These are phyloP conservation scores for Sutorius australiensis DNA, from an alignment of 768 basidiomycete genomes.

Conservation along the genomic window DNA sequence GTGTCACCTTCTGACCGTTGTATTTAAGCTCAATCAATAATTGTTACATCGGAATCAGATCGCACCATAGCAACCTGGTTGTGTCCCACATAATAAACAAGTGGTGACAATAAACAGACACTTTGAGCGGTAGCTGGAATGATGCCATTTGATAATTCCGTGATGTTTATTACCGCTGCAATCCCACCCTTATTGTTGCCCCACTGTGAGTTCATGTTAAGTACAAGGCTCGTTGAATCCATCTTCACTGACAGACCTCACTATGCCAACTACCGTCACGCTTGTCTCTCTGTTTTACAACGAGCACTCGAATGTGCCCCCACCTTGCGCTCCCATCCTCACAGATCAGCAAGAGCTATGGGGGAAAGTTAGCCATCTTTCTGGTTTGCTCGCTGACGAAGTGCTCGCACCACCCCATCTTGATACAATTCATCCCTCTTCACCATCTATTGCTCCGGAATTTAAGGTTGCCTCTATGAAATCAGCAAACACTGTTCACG, in stretches of 20 bases:
- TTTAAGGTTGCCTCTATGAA: background rate
- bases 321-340: background rate
- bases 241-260: background rate
- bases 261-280: slow-evolving; percentile 2
- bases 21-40: background rate
- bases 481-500: background rate
- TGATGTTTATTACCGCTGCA: background rate
- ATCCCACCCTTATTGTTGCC: background rate
- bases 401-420: background rate
- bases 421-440: background rate
- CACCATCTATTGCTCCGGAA: background rate
- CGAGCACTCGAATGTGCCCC: background rate
- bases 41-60: no score
- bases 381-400: slow-evolving; percentile 1
- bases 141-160: no score
- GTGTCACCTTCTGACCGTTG: background rate
- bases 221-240: background rate
- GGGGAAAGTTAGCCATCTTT: background rate
- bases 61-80: no score
- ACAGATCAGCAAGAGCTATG: slow-evolving; percentile 2
- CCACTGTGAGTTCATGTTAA: background rate
- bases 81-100: no score
- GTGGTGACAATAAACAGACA: no score
- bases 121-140: no score
- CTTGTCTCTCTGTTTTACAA: background rate